These are phyloP conservation scores for Eruca vesicaria DNA, from an alignment of 441 rosid species.

Conservation along the genomic window DNA sequence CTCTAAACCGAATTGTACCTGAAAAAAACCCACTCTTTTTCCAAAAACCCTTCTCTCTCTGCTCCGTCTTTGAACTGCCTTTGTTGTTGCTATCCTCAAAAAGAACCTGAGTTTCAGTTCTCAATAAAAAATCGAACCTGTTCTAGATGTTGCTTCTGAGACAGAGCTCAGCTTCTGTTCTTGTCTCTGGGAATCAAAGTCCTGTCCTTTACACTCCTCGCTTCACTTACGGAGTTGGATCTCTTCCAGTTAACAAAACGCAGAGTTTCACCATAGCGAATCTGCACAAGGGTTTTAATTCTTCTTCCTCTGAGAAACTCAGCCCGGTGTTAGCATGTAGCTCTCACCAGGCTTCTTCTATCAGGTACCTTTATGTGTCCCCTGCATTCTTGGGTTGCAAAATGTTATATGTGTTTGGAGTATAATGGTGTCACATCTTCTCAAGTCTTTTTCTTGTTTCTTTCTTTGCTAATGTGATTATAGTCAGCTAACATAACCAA, in stretches of 20 bases:
- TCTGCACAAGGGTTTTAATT: constrained; percentile 8
- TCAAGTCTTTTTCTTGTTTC: background rate
- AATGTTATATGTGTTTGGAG: background rate
- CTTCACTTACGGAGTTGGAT: background rate
- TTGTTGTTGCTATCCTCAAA: background rate
- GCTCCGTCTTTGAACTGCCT: background rate
- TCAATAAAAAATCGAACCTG: constrained; percentile 19
- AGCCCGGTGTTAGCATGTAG: constrained; percentile 41
- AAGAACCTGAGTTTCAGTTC: background rate
- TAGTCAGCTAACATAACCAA: background rate
- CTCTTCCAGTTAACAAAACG: constrained; percentile 4
- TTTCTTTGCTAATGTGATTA: background rate
- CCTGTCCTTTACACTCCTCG: constrained; percentile 14
- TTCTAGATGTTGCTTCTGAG: constrained; percentile 37
- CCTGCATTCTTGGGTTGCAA: background rate
- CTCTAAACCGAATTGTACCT: background rate
- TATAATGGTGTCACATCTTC: background rate
- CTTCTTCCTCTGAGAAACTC: constrained; percentile 10
- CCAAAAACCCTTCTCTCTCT: constrained; percentile 10
- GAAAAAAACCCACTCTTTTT: background rate
- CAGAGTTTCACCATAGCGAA: constrained; percentile 38
- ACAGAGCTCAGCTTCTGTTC: constrained; percentile 27
- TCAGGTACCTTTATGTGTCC: background rate
- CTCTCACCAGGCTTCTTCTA: constrained; percentile 36
- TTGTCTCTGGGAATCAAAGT: constrained; percentile 19